Evolutionary conservation across 2,329 filamentous ascomycete species (phyloP).

Genomic region (Sarocladium oryzae): DNA sequence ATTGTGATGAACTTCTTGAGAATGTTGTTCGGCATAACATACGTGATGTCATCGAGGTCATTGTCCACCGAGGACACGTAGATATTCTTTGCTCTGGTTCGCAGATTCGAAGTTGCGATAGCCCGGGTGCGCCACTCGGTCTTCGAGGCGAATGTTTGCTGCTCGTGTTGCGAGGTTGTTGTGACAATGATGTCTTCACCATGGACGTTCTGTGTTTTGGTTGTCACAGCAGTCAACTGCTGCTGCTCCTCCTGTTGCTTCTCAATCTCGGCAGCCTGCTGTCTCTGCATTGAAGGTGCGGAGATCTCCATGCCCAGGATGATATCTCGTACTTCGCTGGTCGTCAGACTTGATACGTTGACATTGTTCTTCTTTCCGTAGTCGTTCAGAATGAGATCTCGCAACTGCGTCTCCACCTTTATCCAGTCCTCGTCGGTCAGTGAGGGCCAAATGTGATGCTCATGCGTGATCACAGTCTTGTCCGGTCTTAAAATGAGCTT

Average conservation of each 20-base stretch:
- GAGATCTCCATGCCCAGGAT: constrained; percentile 99
- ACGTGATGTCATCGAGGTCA: constrained; percentile 84
- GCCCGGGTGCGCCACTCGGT: constrained; percentile 97
- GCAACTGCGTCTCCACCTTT: constrained; percentile 94
- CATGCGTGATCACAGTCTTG: constrained; percentile 96
- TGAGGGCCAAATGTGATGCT: constrained; percentile 98
- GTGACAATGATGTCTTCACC: constrained; percentile 98
- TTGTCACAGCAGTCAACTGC: constrained; percentile 93
- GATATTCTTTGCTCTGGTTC: constrained; percentile 93
- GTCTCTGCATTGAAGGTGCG: constrained; percentile 93
- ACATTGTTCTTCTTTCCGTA: constrained; percentile 99
- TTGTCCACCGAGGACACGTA: constrained; percentile 97
- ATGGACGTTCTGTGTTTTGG: constrained; percentile 94
- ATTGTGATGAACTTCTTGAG: constrained; percentile 98
- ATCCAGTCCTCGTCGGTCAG: constrained; percentile 97
- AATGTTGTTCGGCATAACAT: constrained; percentile 99
- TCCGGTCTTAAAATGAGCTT: constrained; percentile 92
- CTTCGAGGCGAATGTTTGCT: constrained; percentile 96
- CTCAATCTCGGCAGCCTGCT: constrained; percentile 97
- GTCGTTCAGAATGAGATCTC: constrained; percentile 94
- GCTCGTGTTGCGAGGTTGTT: constrained; percentile 95
- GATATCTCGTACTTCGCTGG: constrained; percentile 94
- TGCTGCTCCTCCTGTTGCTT: constrained; percentile 97
- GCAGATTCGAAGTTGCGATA: constrained; percentile 91
- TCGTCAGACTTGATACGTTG: constrained; percentile 94